These are phyloP conservation scores for Xylaria sp. DNA, from an alignment of 2,329 filamentous ascomycete genomes.

Conservation along the genomic window DNA sequence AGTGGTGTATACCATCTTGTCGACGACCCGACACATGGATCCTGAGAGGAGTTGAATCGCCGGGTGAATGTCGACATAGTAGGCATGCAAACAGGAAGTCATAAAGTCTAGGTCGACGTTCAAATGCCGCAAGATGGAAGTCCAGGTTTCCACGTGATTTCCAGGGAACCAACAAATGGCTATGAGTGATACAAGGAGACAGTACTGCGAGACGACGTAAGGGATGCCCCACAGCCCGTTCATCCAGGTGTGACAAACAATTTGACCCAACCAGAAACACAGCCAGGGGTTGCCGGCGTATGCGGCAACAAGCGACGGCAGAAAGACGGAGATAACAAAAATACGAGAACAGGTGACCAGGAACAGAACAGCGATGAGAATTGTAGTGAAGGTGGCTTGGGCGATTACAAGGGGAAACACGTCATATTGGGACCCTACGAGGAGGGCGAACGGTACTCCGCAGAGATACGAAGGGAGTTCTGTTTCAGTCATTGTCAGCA, in stretches of 20 bases:
- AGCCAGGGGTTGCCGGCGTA: slow-evolving; percentile 5
- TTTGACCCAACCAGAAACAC: neutral
- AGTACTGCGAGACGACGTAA: neutral
- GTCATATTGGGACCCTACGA: neutral
- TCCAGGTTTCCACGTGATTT: neutral
- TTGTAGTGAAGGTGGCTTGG: neutral
- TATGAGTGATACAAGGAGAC: neutral
- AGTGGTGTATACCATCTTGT: neutral
- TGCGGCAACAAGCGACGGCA: neutral
- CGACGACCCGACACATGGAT: neutral
- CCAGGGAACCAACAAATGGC: no score
- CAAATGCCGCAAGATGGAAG: neutral
- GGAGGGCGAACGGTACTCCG: neutral
- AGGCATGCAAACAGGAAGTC: neutral
- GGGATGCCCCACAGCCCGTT: neutral
- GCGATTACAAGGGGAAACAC: neutral
- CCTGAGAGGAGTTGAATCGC: neutral
- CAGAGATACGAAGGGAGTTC: neutral
- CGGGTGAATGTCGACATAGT: neutral
- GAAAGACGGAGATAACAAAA: neutral
- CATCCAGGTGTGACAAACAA: neutral
- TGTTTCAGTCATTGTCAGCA: slow-evolving; percentile 1
- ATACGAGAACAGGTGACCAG: neutral
- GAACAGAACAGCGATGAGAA: neutral
- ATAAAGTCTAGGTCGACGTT: neutral